Conservation (phyloP, 2,329 filamentous ascomycete species). For the Penicillium crustosum region DNA sequence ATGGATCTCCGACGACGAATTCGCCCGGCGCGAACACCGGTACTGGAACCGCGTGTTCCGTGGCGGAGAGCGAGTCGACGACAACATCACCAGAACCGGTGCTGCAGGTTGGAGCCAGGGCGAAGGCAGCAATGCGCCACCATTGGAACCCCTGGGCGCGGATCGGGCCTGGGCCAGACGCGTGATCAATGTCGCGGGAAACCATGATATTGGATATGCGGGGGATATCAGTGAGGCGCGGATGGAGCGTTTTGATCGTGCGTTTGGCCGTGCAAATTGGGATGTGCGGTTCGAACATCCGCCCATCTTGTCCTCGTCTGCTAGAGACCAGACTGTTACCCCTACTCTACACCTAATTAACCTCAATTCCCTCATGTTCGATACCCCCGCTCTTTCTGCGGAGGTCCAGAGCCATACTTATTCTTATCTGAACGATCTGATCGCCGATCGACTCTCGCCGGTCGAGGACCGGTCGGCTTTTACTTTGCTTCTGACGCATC, state of each 20-base stretch:
- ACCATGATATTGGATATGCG: conserved; percentile 95
- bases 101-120: conserved; percentile 42
- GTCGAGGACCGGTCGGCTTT: conserved; percentile 66
- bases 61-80: conserved; percentile 62
- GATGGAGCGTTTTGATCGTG: conserved; percentile 75
- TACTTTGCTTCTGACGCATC: conserved; percentile 85
- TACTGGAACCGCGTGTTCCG: conserved; percentile 81
- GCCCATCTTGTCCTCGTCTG: conserved; percentile 32
- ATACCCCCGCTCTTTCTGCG: conserved; percentile 70
- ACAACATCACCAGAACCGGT: conserved; percentile 41
- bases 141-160: conserved; percentile 31
- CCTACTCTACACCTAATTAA: conserved; percentile 78
- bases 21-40: conserved; percentile 67
- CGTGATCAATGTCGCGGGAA: conserved; percentile 87
- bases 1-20: conserved; percentile 87
- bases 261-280: conserved; percentile 88
- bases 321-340: not conserved
- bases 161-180: conserved; percentile 66
- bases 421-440: conserved; percentile 63
- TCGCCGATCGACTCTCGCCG: conserved; percentile 55
- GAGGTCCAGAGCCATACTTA: conserved; percentile 75
- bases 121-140: conserved; percentile 20
- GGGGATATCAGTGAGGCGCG: conserved; percentile 80
- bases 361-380: conserved; percentile 91
- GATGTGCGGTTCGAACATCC: conserved; percentile 72